Evolutionary conservation across 192 early-diverging fungal species (phyloP).

Genomic region (Spizellomyces punctatus): DNA sequence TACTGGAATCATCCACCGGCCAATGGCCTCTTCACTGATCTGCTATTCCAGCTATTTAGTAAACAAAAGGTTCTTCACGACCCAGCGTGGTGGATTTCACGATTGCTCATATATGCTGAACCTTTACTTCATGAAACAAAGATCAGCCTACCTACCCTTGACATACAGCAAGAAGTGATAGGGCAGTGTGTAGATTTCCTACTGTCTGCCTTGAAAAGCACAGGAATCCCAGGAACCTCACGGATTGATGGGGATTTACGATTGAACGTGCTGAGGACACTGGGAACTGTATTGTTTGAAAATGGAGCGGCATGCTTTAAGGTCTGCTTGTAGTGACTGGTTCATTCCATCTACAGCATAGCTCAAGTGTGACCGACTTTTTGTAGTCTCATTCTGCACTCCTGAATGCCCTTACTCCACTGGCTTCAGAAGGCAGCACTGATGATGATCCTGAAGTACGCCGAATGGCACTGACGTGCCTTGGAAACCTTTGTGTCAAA

Average conservation of each 20-base stretch:
- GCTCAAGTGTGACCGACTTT: not conserved
- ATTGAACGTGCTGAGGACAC: conserved; percentile 1
- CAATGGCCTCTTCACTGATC: not conserved
- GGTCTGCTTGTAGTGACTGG: not conserved
- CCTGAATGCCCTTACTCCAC: conserved; percentile 1
- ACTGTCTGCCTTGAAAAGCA: not conserved
- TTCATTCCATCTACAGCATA: not conserved
- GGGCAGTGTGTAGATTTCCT: conserved; percentile 17
- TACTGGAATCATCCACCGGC: not conserved
- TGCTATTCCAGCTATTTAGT: conserved; percentile 28
- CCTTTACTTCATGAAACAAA: not conserved
- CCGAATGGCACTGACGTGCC: conserved; percentile 63
- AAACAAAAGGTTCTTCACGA: conserved; percentile 30
- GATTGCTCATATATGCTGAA: not conserved
- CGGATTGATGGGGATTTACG: not conserved
- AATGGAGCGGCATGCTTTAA: conserved; percentile 22
- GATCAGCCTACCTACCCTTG: not conserved
- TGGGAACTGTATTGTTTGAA: conserved; percentile 30
- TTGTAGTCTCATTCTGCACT: conserved; percentile 8
- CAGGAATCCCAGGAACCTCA: not conserved
- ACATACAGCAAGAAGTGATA: conserved; percentile 10
- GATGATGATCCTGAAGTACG: conserved; percentile 1
- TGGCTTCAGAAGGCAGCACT: not conserved
- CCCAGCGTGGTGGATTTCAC: not conserved
- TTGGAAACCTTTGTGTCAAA: conserved; percentile 67